Conservation (phyloP, 768 basidiomycete genomes). For the Termitomyces sp. region DNA sequence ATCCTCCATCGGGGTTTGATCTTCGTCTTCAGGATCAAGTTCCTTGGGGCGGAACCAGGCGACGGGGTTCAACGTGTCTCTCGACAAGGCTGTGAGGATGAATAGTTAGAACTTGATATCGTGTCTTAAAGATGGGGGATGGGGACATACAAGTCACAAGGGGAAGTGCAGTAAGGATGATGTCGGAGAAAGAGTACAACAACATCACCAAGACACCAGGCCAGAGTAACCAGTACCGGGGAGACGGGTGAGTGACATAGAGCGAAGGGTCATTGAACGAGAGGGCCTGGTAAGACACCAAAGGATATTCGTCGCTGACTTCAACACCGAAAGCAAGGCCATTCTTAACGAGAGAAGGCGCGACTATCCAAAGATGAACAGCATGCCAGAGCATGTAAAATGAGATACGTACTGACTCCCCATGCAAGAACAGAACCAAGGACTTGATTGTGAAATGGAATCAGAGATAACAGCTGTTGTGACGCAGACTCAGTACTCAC, state of each 20-base stretch:
- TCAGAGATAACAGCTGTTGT: neutral
- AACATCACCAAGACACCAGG: constrained; percentile 64
- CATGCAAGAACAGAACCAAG: constrained; percentile 56
- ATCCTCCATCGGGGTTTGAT: constrained; percentile 52
- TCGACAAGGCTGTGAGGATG: constrained; percentile 16
- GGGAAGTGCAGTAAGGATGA: constrained; percentile 40
- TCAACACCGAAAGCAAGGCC: constrained; percentile 47
- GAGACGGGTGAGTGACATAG: constrained; percentile 45
- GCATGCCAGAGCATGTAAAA: neutral
- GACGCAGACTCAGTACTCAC: constrained; percentile 24
- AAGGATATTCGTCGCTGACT: constrained; percentile 37
- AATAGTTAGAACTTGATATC: neutral
- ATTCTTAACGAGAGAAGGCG: constrained; percentile 50
- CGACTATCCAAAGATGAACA: constrained; percentile 31
- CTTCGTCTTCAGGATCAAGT: constrained; percentile 41
- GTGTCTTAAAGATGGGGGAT: neutral
- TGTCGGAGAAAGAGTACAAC: constrained; percentile 56
- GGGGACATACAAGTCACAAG: constrained; percentile 27
- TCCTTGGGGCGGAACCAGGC: constrained; percentile 31
- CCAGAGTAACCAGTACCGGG: constrained; percentile 64
- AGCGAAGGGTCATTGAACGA: constrained; percentile 42
- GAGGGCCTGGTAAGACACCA: constrained; percentile 43
- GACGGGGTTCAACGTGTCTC: constrained; percentile 24
- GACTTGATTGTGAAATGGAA: constrained; percentile 27
- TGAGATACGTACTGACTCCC: constrained; percentile 47